Evolutionary conservation across 202 grass and related monocot genomes (phyloP).

Genomic region (Panicum hallii): DNA sequence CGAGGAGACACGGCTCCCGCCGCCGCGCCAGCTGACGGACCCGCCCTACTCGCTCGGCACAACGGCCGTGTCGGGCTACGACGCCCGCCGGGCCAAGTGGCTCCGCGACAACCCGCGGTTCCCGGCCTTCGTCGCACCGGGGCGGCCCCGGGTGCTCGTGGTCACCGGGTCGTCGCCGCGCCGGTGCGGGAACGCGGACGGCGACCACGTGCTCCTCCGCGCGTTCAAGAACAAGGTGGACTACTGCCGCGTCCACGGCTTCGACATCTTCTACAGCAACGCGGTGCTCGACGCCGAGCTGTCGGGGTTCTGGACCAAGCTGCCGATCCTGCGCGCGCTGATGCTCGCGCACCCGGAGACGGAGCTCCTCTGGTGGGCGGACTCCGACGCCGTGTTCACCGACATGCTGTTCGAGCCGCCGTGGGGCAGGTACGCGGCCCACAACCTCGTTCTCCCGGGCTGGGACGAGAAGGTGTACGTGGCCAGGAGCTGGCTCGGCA

Average conservation of each 20-base stretch:
- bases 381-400: conserved; percentile 89
- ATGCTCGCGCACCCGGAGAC: conserved; percentile 82
- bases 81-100: conserved; percentile 62
- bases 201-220: conserved; percentile 85
- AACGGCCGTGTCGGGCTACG: conserved; percentile 55
- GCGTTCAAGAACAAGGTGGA: conserved; percentile 96
- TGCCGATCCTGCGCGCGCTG: conserved; percentile 76
- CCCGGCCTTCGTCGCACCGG: conserved; percentile 46
- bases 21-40: conserved; percentile 54
- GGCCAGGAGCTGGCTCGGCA: conserved; percentile 68
- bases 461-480: conserved; percentile 72
- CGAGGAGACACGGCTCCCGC: conserved; percentile 11
- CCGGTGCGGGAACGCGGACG: conserved; percentile 56
- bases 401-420: conserved; percentile 97
- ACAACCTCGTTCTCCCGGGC: conserved; percentile 76
- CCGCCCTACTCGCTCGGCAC: conserved; percentile 58
- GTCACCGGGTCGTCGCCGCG: conserved; percentile 75
- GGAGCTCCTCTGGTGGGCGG: conserved; percentile 93
- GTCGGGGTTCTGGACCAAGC: conserved; percentile 83
- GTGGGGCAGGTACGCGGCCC: conserved; percentile 61
- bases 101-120: conserved; percentile 59
- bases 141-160: conserved; percentile 70
- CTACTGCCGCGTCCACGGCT: conserved; percentile 84
- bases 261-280: conserved; percentile 91
- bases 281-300: conserved; percentile 77